Percentiles rank a stretch among this genome's conserved stretches.
phyloP scores from a whole-genome alignment of 169 alveolate genomes.

The Cryptosporidium sp. region DNA sequence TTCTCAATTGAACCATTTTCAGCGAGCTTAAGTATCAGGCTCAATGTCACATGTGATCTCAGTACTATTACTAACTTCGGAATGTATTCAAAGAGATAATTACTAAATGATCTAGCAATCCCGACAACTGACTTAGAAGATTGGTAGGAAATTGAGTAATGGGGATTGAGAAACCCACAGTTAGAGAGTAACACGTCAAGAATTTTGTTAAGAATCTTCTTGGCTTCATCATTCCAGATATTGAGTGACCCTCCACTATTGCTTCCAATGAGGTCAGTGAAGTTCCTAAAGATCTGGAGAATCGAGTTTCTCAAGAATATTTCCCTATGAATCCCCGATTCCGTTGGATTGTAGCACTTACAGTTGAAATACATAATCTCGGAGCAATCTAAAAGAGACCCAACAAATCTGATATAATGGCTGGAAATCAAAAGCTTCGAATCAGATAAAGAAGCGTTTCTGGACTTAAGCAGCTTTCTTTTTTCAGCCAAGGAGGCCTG shows the following conservation, averaged over 20 bases:
- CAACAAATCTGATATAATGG: constrained; percentile 26
- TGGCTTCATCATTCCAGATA: constrained; percentile 13
- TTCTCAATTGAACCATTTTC: not conserved
- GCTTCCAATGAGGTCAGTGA: constrained; percentile 13
- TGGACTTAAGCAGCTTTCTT: not conserved
- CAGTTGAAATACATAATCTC: constrained; percentile 23
- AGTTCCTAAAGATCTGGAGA: constrained; percentile 18
- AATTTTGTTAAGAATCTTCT: constrained; percentile 8
- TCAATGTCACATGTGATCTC: constrained; percentile 32
- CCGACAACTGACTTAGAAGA: constrained; percentile 22
- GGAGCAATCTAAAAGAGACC: not conserved
- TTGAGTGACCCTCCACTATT: not conserved
- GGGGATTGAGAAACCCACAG: constrained; percentile 35
- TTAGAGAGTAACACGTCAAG: constrained; percentile 33
- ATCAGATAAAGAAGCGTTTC: constrained; percentile 4
- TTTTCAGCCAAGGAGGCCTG: constrained; percentile 37
- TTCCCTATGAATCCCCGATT: constrained; percentile 41
- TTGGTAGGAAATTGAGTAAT: constrained; percentile 9
- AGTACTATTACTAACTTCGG: constrained; percentile 13
- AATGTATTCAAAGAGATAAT: not conserved
- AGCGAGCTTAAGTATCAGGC: not conserved
- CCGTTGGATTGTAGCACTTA: constrained; percentile 27
- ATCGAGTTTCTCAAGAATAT: constrained; percentile 45
- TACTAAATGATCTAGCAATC: not conserved
- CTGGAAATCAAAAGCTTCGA: not conserved